Base-by-base conservation (phyloP, 2,329 filamentous ascomycete species). In the Aspergillus novoparasiticus region DNA sequence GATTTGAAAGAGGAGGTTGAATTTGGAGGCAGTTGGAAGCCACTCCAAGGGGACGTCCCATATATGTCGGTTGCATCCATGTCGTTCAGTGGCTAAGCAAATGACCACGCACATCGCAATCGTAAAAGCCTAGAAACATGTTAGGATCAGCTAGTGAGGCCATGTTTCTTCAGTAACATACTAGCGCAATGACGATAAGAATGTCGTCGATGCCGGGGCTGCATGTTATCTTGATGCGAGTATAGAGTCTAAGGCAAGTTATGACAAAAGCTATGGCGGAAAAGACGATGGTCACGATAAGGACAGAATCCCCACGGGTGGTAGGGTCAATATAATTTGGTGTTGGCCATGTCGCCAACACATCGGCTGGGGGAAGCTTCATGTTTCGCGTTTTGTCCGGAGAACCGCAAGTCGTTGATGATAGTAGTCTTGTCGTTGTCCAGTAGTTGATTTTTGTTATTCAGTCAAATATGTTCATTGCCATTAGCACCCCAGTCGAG, bases 181-280 rank as follows among this genome's bases (percentile, higher is more conserved):
- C 64, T 68, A 84, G 75, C 11, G 80, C 79, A 41, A 80, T 50
- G 41, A 81, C 67, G 56, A 84, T 81, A 12, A 85, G 68, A 21
- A 78, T 63, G 67, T 85, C 83, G 63, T 85, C 83, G 6, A 81
- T 26, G 16, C 83, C 83, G 32, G 79, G 74, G 23, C 79, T 84
- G 65, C 75, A 80, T 12, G 80, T 80, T 30, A 85, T 76, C 14
- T 71, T 68, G 1, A 82, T 32, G 19, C 83, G 77, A 19, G 82
- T 82, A 71, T 80, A 85, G 51, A 85, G 72, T 23, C 84, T 79
- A 36, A 82, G 74, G 16, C 66, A 60, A 58, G 82, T 80, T 2
- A 82, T 70, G 1, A 80, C 32, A 11, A 80, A 72, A 1, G 80
- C 77, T 4, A 84, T 50, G 4, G 67, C 68, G n/a, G 79, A 71